Percentiles rank a stretch among this genome's conserved stretches.
phyloP scores from a whole-genome alignment of 768 basidiomycete species.

The Tulasnella calospora region DNA sequence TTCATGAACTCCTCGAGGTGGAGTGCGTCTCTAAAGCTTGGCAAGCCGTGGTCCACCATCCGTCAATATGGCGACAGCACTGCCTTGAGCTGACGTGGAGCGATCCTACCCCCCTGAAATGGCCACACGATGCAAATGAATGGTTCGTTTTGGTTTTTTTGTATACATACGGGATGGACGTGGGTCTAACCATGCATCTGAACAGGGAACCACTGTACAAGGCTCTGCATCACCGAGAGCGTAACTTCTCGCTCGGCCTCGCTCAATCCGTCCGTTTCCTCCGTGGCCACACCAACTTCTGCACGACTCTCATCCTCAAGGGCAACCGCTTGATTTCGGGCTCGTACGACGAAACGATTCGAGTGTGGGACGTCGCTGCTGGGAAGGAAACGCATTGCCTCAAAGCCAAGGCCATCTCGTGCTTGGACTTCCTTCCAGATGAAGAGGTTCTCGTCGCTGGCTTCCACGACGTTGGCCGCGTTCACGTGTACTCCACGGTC shows the following conservation, averaged over 20 bases:
- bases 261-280: conserved; percentile 76
- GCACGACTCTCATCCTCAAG: conserved; percentile 66
- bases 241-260: conserved; percentile 69
- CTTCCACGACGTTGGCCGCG: conserved; percentile 87
- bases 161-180: not conserved
- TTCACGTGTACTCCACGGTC: conserved; percentile 80
- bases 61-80: conserved; percentile 71
- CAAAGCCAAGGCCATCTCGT: conserved; percentile 73
- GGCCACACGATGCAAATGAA: conserved; percentile 51
- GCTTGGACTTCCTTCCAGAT: conserved; percentile 65
- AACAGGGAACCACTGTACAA: conserved; percentile 67
- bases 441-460: conserved; percentile 90
- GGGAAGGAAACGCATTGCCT: conserved; percentile 68
- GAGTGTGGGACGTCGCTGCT: conserved; percentile 81
- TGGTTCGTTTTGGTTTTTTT: conserved; percentile 53
- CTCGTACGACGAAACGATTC: conserved; percentile 86
- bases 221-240: conserved; percentile 77
- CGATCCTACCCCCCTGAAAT: conserved; percentile 25
- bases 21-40: conserved; percentile 50
- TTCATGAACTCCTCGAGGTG: conserved; percentile 58
- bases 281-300: conserved; percentile 79
- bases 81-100: conserved; percentile 43
- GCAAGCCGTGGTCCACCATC: conserved; percentile 50
- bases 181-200: not conserved
- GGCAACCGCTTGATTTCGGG: conserved; percentile 83